A percentile compares a stretch with the other conserved stretches of the same genome.
Conservation (phyloP, 495 filamentous ascomycete species). For the Daldinia decipiens region DNA sequence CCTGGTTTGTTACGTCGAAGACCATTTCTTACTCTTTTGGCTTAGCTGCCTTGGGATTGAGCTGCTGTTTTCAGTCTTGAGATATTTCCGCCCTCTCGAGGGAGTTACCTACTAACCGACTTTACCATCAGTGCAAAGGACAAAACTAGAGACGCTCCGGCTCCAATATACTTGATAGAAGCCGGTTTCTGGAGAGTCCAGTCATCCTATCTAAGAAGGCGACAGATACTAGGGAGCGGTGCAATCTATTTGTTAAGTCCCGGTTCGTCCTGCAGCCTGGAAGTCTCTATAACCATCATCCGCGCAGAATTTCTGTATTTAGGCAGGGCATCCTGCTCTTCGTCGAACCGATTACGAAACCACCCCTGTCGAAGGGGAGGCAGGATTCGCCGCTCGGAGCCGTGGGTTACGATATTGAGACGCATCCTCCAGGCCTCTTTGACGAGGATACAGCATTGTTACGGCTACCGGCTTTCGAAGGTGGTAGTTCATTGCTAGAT, state of each 20-base stretch:
- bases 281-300: not conserved
- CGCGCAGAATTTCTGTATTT: not conserved
- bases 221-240: constrained; percentile 27
- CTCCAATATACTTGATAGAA: constrained; percentile 25
- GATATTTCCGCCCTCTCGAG: no score
- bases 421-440: constrained; percentile 19
- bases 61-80: no score
- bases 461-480: constrained; percentile 16
- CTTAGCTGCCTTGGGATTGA: not conserved
- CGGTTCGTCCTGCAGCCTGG: not conserved
- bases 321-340: constrained; percentile 25
- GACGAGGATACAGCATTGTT: constrained; percentile 21
- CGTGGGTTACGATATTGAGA: constrained; percentile 25
- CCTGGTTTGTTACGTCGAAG: not conserved
- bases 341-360: constrained; percentile 23
- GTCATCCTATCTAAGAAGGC: constrained; percentile 23
- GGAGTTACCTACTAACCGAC: not conserved
- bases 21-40: not conserved
- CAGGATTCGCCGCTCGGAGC: constrained; percentile 18
- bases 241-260: constrained; percentile 24
- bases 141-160: constrained; percentile 18
- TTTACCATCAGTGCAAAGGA: constrained; percentile 10
- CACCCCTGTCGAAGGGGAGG: constrained; percentile 18
- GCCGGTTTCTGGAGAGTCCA: not conserved
- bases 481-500: constrained; percentile 17